Evolutionary conservation across 1,139 yeast genomes (phyloP).

Genomic region (Saccharomycopsis hybrid): DNA sequence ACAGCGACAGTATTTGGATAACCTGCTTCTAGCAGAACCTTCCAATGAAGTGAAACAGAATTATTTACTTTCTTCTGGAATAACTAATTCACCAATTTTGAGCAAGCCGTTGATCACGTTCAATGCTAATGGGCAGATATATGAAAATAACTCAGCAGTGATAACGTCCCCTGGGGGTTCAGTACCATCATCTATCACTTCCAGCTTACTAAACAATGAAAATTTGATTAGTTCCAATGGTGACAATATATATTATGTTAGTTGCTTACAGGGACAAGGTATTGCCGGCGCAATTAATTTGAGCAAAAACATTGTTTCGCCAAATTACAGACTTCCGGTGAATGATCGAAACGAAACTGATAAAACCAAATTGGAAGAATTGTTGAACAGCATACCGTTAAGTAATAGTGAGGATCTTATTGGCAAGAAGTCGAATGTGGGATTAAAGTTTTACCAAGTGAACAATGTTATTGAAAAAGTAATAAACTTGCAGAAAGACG

Average conservation of each 20-base stretch:
- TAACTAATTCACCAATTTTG: conserved; percentile 11
- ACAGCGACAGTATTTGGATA: conserved; percentile 8
- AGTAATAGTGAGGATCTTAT: neutral
- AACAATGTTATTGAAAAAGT: conserved; percentile 6
- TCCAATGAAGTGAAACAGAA: conserved; percentile 18
- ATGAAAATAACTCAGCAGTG: neutral
- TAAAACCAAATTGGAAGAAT: conserved; percentile 16
- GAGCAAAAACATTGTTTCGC: conserved; percentile 13
- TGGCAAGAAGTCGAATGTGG: conserved; percentile 11
- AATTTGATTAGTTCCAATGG: conserved; percentile 16
- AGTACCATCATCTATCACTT: conserved; percentile 14
- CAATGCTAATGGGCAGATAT: conserved; percentile 3
- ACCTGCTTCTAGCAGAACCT: conserved; percentile 15
- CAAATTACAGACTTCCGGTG: conserved; percentile 11
- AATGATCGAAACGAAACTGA: conserved; percentile 6
- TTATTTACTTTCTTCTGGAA: conserved; percentile 20
- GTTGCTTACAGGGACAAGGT: conserved; percentile 16
- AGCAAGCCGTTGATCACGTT: conserved; percentile 11
- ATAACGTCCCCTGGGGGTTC: conserved; percentile 21
- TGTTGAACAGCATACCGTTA: conserved; percentile 11
- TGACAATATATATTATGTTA: conserved; percentile 19
- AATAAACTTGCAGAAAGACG: conserved; percentile 6
- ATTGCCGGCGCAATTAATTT: conserved; percentile 17
- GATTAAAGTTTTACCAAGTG: conserved; percentile 10
- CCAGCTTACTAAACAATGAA: conserved; percentile 19